These are phyloP conservation scores for Dactylellina drechsleri DNA, from an alignment of 2,329 filamentous ascomycete genomes.

Conservation along the genomic window DNA sequence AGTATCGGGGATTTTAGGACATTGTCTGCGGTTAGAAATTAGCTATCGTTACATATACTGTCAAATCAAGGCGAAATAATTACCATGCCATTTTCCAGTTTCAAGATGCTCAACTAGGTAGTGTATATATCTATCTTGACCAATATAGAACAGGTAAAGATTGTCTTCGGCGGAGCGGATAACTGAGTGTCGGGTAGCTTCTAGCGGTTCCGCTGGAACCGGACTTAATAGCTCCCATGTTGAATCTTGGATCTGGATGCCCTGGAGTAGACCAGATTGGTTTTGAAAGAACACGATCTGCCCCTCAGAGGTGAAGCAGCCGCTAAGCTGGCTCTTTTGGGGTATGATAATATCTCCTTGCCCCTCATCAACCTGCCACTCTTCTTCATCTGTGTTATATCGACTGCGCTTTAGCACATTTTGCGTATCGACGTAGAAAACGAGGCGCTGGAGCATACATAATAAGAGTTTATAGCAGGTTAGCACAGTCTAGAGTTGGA, in stretches of 20 bases:
- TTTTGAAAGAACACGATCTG: conserved; percentile 33
- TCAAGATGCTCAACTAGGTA: not conserved
- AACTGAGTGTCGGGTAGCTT: conserved; percentile 16
- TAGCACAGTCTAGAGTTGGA: conserved; percentile 5
- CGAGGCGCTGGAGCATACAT: conserved; percentile 7
- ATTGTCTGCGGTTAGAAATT: conserved; percentile 13
- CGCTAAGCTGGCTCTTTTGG: conserved; percentile 16
- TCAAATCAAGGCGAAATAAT: not conserved
- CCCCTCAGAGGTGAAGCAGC: conserved; percentile 14
- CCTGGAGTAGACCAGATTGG: conserved; percentile 13
- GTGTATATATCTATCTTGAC: conserved; percentile 21
- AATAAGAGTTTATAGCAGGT: not conserved
- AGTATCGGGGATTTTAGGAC: conserved; percentile 13
- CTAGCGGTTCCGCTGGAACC: not conserved
- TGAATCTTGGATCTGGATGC: conserved; percentile 17
- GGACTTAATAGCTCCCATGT: conserved; percentile 9
- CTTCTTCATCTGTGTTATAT: conserved; percentile 22
- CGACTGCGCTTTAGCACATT: conserved; percentile 11
- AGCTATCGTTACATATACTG: conserved; percentile 9
- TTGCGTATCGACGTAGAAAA: conserved; percentile 21
- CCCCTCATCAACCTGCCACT: conserved; percentile 6
- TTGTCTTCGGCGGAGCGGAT: conserved; percentile 6
- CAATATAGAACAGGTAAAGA: conserved; percentile 25
- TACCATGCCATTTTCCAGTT: conserved; percentile 23
- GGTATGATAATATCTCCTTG: conserved; percentile 23